Conservation (phyloP, 495 filamentous ascomycete genomes). For the Talaromyces stipitatus region DNA sequence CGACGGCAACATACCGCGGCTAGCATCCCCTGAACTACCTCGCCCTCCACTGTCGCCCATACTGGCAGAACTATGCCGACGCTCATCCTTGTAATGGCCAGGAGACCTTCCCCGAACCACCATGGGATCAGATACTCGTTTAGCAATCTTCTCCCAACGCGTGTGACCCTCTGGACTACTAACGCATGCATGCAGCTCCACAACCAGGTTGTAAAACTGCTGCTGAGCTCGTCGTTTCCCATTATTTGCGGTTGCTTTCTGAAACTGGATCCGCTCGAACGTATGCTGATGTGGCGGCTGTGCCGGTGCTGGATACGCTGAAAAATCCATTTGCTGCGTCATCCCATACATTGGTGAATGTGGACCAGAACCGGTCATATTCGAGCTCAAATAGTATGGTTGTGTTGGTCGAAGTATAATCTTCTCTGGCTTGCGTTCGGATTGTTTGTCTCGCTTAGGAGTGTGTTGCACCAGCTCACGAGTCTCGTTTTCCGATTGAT, state of each 20-base stretch:
- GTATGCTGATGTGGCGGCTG: constrained; percentile 46
- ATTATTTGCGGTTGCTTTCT: constrained; percentile 93
- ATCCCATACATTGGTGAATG: background rate
- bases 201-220: constrained; percentile 88
- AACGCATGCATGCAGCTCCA: constrained; percentile 81
- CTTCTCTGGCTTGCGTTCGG: constrained; percentile 68
- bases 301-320: constrained; percentile 24
- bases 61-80: constrained; percentile 62
- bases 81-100: constrained; percentile 84
- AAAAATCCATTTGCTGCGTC: background rate
- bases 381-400: constrained; percentile 36
- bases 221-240: constrained; percentile 87
- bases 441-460: constrained; percentile 89
- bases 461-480: constrained; percentile 93
- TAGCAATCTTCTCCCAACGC: constrained; percentile 71
- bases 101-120: constrained; percentile 91
- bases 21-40: constrained; percentile 15
- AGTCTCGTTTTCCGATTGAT: constrained; percentile 64
- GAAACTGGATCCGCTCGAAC: constrained; percentile 95
- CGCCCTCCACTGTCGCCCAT: constrained; percentile 60
- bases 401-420: constrained; percentile 62
- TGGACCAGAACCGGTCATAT: background rate
- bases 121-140: constrained; percentile 72
- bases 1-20: constrained; percentile 19
- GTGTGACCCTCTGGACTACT: constrained; percentile 28